phyloP scores from a whole-genome alignment of 768 basidiomycete species.

The Tephrocybe sp. region DNA sequence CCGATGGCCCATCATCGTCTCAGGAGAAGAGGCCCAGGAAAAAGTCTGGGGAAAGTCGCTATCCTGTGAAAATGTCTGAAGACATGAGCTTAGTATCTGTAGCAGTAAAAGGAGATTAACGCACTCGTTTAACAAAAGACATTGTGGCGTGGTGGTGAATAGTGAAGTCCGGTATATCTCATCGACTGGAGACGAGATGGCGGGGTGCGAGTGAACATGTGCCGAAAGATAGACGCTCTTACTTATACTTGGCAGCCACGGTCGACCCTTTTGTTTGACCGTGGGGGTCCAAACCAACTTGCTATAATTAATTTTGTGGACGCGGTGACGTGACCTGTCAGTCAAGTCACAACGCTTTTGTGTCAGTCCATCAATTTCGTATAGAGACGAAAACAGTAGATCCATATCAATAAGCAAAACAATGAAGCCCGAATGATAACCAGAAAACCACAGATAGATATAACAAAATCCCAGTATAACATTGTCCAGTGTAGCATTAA shows the following conservation, averaged over 20 bases:
- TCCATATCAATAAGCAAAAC: background rate
- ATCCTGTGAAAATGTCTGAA: conserved; percentile 17
- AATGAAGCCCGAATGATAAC: background rate
- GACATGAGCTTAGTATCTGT: background rate
- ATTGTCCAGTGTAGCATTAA: conserved; percentile 1
- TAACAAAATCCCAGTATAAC: conserved; percentile 8
- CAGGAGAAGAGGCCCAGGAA: conserved; percentile 27
- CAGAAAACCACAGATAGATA: conserved; percentile 6
- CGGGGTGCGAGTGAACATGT: background rate
- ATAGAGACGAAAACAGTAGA: background rate
- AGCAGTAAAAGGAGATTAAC: background rate
- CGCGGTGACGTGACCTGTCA: conserved; percentile 15
- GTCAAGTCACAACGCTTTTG: conserved; percentile 7
- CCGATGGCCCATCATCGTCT: conserved; percentile 18
- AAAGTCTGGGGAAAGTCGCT: conserved; percentile 30
- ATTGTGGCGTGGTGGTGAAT: background rate
- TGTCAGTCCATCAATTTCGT: conserved; percentile 4
- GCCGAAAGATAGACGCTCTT: background rate
- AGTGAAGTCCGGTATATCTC: background rate
- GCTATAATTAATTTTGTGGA: conserved; percentile 10
- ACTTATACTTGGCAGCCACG: conserved; percentile 8
- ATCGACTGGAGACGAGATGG: too few species aligned
- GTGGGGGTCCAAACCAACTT: background rate
- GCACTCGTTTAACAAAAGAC: conserved; percentile 5
- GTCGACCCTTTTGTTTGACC: conserved; percentile 14